These are phyloP conservation scores for Russula earlei DNA, from an alignment of 768 basidiomycete genomes.

Conservation along the genomic window DNA sequence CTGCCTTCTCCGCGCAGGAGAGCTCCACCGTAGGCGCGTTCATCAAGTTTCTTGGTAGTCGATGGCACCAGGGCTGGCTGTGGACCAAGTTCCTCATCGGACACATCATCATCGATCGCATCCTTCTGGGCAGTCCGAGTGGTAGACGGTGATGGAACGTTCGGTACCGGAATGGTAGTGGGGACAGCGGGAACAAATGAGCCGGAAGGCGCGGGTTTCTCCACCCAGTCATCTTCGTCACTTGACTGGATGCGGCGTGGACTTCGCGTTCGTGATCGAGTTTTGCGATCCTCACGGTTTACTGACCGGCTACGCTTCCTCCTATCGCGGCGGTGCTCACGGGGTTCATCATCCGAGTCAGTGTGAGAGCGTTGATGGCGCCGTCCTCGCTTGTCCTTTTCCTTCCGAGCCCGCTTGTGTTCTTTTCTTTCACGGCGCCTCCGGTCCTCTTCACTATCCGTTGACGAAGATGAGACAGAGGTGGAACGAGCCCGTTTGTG, in stretches of 20 bases:
- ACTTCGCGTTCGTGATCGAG: conserved; percentile 12
- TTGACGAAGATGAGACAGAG: conserved; percentile 32
- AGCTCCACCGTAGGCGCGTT: conserved; percentile 82
- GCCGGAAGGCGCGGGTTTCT: conserved; percentile 35
- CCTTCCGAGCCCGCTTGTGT: conserved; percentile 43
- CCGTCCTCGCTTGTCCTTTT: conserved; percentile 37
- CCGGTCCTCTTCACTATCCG: conserved; percentile 46
- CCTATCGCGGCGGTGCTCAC: conserved; percentile 18
- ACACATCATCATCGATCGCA: conserved; percentile 2
- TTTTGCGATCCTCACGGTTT: conserved; percentile 23
- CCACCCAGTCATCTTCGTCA: conserved; percentile 59
- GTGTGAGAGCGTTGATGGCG: conserved; percentile 20
- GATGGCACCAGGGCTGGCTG: conserved; percentile 43
- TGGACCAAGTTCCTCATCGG: conserved; percentile 67
- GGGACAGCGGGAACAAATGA: conserved; percentile 24
- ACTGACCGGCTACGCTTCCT: conserved; percentile 27
- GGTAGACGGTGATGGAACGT: background rate
- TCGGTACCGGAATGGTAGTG: conserved; percentile 16
- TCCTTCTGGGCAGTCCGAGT: background rate
- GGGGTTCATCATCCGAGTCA: conserved; percentile 25
- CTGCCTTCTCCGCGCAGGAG: conserved; percentile 91
- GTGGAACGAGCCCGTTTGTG: conserved; percentile 45
- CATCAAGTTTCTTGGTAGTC: conserved; percentile 47
- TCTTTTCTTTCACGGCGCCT: conserved; percentile 51
- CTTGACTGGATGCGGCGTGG: conserved; percentile 20